Conservation (phyloP, 306 rosid species). For the Fagus crenata region DNA sequence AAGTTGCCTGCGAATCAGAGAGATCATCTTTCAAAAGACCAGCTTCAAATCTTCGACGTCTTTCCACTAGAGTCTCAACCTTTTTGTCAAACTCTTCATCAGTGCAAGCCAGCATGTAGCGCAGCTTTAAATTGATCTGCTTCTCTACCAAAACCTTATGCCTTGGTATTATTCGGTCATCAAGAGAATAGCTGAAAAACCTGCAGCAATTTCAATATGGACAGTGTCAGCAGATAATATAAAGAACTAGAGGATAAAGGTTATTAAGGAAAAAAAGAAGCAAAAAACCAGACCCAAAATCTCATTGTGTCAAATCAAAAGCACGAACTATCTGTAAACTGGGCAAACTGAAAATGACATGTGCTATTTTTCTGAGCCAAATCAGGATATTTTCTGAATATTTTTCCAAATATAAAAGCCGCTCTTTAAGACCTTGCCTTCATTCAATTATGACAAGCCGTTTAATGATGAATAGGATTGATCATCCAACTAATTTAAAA, state of each 20-base stretch:
- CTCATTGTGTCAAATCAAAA: neutral
- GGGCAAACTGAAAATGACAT: neutral
- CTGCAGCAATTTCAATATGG: slow-evolving; percentile 37
- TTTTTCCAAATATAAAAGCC: neutral
- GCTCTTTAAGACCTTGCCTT: neutral
- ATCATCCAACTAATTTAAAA: slow-evolving; percentile 1
- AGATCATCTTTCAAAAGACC: slow-evolving; percentile 30
- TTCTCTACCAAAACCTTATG: slow-evolving; percentile 80
- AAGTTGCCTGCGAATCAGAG: slow-evolving; percentile 15
- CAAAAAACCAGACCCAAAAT: neutral
- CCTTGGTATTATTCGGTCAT: slow-evolving; percentile 81
- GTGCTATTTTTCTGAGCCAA: neutral
- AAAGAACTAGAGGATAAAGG: neutral
- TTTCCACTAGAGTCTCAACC: slow-evolving; percentile 48
- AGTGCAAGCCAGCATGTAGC: slow-evolving; percentile 73
- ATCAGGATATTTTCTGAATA: neutral
- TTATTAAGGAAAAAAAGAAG: neutral
- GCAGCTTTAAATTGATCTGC: slow-evolving; percentile 66
- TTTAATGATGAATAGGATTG: neutral
- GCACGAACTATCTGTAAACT: neutral
- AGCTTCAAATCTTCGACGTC: slow-evolving; percentile 59
- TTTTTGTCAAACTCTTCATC: slow-evolving; percentile 74
- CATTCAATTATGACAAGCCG: neutral
- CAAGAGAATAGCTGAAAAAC: slow-evolving; percentile 92
- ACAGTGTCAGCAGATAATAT: slow-evolving; percentile 8